phyloP scores from a whole-genome alignment of 2,329 filamentous ascomycete genomes.

The Cytospora chrysosperma region DNA sequence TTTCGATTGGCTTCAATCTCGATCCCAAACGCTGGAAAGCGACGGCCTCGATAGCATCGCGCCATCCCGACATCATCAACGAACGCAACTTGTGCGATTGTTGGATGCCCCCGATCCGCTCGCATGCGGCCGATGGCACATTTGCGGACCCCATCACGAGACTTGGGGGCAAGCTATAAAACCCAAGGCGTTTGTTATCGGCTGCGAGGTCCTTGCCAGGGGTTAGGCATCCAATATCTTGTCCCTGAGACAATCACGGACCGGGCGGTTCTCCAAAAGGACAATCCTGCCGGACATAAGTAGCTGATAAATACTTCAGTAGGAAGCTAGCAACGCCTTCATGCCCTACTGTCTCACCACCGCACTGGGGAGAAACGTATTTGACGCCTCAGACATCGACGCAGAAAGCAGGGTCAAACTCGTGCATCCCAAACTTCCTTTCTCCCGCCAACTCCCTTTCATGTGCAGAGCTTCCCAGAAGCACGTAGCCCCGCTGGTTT shows the following conservation, averaged over 20 bases:
- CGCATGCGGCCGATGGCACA: neutral
- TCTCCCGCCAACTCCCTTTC: neutral
- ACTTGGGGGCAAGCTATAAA: neutral
- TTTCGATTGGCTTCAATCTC: no score
- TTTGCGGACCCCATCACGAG: neutral
- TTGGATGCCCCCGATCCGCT: neutral
- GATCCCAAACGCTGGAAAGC: no score
- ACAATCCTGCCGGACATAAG: neutral
- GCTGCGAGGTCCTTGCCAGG: neutral
- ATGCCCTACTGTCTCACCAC: no score
- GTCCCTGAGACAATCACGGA: neutral
- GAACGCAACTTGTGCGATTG: neutral
- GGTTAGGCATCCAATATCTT: neutral
- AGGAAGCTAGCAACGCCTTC: no score
- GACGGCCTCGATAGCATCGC: neutral
- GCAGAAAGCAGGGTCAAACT: neutral
- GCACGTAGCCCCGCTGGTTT: conserved; percentile 46
- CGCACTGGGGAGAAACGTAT: no score
- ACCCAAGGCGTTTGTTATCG: neutral
- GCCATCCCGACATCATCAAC: neutral
- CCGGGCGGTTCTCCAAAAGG: neutral
- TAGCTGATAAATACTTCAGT: neutral
- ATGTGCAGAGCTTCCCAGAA: conserved; percentile 25
- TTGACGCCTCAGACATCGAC: neutral
- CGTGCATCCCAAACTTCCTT: neutral